Percentiles rank a stretch among this genome's conserved stretches.
Conservation (phyloP, 169 alveolate genomes). For the Pseudocohnilembus persalinus region DNA sequence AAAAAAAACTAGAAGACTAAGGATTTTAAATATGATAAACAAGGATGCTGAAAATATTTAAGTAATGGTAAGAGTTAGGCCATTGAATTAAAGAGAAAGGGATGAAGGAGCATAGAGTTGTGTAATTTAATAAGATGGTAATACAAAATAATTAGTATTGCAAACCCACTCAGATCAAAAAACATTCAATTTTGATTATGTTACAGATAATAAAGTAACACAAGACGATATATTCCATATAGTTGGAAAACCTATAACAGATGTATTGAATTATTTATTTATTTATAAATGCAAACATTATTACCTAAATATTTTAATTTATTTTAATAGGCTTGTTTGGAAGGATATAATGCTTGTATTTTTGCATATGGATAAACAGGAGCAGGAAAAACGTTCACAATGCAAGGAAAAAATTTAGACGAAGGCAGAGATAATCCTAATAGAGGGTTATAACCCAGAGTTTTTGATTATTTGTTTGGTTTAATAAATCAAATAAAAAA, state of each 20-base stretch:
- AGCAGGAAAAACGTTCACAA: conserved; percentile 63
- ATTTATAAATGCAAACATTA: not conserved
- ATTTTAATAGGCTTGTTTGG: not conserved
- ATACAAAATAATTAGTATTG: not conserved
- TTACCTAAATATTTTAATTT: too few species aligned
- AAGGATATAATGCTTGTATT: conserved; percentile 55
- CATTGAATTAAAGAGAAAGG: conserved; percentile 16
- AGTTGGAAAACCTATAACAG: not conserved
- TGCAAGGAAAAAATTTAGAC: conserved; percentile 40
- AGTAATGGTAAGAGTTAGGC: not conserved
- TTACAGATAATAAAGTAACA: not conserved
- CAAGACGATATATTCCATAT: not conserved
- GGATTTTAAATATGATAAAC: too few species aligned
- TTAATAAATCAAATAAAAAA: conserved; percentile 20
- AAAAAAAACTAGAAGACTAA: too few species aligned
- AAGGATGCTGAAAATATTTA: not conserved
- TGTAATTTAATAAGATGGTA: not conserved
- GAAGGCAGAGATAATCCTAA: not conserved
- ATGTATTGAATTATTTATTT: not conserved
- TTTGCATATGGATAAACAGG: conserved; percentile 64
- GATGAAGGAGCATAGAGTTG: conserved; percentile 38
- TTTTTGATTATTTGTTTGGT: conserved; percentile 51
- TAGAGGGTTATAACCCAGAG: conserved; percentile 53
- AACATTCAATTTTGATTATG: not conserved
- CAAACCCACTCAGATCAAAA: not conserved